These are phyloP conservation scores for Alternaria incomplexa DNA, from an alignment of 2,329 filamentous ascomycete genomes.

Conservation along the genomic window DNA sequence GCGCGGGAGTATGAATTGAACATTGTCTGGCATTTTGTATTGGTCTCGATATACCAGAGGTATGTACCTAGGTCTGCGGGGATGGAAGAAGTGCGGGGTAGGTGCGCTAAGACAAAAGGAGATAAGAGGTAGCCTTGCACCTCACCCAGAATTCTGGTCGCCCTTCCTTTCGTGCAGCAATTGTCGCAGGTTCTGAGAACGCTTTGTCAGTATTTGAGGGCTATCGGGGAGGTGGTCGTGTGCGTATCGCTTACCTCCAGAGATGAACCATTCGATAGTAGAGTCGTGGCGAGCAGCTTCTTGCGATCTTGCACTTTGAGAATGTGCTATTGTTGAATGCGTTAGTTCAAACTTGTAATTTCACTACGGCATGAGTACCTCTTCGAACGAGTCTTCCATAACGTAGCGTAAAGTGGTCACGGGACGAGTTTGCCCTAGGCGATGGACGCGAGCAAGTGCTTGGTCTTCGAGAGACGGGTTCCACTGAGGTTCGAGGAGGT, in stretches of 20 bases:
- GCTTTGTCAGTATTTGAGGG: background rate
- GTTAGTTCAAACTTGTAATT: background rate
- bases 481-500: conserved; percentile 61
- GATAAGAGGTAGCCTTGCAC: too few species aligned
- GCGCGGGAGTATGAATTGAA: background rate
- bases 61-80: too few species aligned
- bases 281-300: background rate
- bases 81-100: too few species aligned
- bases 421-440: conserved; percentile 24
- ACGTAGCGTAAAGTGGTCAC: conserved; percentile 50
- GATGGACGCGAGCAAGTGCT: conserved; percentile 45
- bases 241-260: background rate
- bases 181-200: background rate
- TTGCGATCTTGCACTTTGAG: conserved; percentile 4
- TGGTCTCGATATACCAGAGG: too few species aligned
- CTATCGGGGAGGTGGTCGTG: accelerated
- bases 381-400: conserved; percentile 49
- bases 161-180: background rate
- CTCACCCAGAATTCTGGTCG: too few species aligned
- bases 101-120: too few species aligned
- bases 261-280: background rate
- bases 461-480: conserved; percentile 56
- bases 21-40: background rate
- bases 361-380: background rate
- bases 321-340: background rate